phyloP scores from a whole-genome alignment of 176 grass and related monocot species.

The Paspalum vaginatum region DNA sequence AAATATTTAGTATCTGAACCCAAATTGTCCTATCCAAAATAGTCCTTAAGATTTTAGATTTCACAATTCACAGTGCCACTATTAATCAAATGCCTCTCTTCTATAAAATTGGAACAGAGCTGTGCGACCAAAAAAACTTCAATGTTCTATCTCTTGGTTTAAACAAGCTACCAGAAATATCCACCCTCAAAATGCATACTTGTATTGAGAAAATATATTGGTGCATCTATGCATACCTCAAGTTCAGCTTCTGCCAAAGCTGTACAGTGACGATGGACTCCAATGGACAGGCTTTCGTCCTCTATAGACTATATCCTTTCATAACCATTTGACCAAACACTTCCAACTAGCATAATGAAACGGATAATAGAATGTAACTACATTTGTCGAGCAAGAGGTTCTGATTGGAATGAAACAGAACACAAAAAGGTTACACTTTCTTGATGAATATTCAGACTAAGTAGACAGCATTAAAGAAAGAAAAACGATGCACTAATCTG shows the following conservation, averaged over 20 bases:
- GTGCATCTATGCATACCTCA: conserved; percentile 62
- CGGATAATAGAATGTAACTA: conserved; percentile 31
- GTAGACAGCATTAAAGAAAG: neutral
- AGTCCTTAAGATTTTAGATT: neutral
- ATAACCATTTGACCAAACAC: conserved; percentile 96
- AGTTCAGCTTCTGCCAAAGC: conserved; percentile 96
- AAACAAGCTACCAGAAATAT: neutral
- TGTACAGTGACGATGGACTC: conserved; percentile 92
- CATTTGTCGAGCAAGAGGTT: conserved; percentile 26
- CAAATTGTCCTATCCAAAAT: neutral
- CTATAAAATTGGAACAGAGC: conserved; percentile 6
- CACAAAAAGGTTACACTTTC: neutral
- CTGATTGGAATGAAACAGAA: conserved; percentile 26
- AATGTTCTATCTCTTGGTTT: neutral
- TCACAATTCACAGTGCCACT: neutral
- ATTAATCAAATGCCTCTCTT: conserved; percentile 3
- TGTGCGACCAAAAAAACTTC: neutral
- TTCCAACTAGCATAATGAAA: conserved; percentile 69
- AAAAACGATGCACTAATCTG: neutral
- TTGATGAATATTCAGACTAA: neutral
- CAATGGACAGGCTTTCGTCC: conserved; percentile 94
- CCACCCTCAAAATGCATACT: neutral
- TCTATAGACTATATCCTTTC: conserved; percentile 94
- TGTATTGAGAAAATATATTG: conserved; percentile 8
- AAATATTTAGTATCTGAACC: neutral